Conservation (phyloP, 2,329 filamentous ascomycete genomes). For the Dendryphion nanum region DNA sequence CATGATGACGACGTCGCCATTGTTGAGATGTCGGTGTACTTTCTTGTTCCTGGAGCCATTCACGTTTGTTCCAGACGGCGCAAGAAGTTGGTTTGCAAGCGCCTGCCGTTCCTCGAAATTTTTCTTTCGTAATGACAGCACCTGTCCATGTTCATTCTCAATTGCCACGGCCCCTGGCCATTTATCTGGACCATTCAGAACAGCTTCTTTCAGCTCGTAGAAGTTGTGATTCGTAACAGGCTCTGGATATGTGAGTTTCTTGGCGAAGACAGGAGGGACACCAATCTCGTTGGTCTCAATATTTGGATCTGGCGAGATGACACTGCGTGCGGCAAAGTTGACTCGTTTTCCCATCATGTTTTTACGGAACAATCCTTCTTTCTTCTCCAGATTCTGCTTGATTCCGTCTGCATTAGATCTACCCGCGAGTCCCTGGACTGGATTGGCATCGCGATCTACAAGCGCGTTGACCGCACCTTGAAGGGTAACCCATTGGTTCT, state of each 20-base stretch:
- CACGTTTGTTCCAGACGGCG: constrained; percentile 72
- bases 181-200: constrained; percentile 88
- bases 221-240: constrained; percentile 98
- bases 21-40: constrained; percentile 91
- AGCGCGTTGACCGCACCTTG: constrained; percentile 92
- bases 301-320: constrained; percentile 97
- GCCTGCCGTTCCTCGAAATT: constrained; percentile 83
- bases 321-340: constrained; percentile 94
- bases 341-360: constrained; percentile 99
- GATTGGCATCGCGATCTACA: constrained; percentile 85
- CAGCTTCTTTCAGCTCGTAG: constrained; percentile 90
- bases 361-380: constrained; percentile 95
- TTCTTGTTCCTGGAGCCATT: constrained; percentile 87
- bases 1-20: constrained; percentile 97
- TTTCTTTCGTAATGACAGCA: constrained; percentile 84
- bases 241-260: constrained; percentile 93
- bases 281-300: constrained; percentile 99
- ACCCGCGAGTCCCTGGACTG: constrained; percentile 73
- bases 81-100: constrained; percentile 88
- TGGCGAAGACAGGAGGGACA: constrained; percentile 95
- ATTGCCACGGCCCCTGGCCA: constrained; percentile 95
- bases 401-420: constrained; percentile 86
- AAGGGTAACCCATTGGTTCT: constrained; percentile 77
- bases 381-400: constrained; percentile 97
- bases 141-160: constrained; percentile 91